Evolutionary conservation across 2,329 filamentous ascomycete species (phyloP).

Genomic region (Aspergillus eucalypticola): DNA sequence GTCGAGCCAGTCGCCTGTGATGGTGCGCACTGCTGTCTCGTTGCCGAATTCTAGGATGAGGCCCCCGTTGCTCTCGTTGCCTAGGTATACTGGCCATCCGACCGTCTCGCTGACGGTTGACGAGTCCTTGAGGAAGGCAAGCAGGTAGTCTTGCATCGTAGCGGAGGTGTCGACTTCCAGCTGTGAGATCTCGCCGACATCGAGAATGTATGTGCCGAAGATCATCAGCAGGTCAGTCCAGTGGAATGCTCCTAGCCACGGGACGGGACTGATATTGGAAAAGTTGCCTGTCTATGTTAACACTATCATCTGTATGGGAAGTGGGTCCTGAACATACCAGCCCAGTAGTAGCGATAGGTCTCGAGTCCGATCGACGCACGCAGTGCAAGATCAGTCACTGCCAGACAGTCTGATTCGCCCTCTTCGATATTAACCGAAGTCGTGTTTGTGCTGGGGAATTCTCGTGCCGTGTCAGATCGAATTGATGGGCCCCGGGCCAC

Average conservation of each 20-base stretch:
- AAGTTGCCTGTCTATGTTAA: slow-evolving; percentile 22
- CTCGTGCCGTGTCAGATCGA: slow-evolving; percentile 16
- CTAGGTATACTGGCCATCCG: slow-evolving; percentile 15
- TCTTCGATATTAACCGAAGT: slow-evolving; percentile 7
- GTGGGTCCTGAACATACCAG: slow-evolving; percentile 28
- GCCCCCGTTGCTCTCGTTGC: slow-evolving; percentile 23
- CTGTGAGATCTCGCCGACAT: slow-evolving; percentile 9
- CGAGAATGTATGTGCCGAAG: slow-evolving; percentile 21
- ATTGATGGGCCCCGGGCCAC: slow-evolving; percentile 21
- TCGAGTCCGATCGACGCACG: slow-evolving; percentile 13
- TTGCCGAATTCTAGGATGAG: slow-evolving; percentile 6
- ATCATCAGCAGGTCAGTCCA: slow-evolving; percentile 28
- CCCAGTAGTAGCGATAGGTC: slow-evolving; percentile 45
- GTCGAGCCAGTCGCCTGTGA: slow-evolving; percentile 4
- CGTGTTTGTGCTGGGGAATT: slow-evolving; percentile 20
- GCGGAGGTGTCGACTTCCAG: slow-evolving; percentile 22
- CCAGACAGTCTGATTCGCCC: slow-evolving; percentile 12
- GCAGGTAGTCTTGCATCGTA: slow-evolving; percentile 27
- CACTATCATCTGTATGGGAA: too few species aligned
- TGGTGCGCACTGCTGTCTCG: not conserved
- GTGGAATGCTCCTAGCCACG: slow-evolving; percentile 49
- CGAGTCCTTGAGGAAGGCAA: slow-evolving; percentile 26
- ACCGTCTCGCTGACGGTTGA: slow-evolving; percentile 1
- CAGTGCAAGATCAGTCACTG: slow-evolving; percentile 10
- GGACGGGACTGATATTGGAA: slow-evolving; percentile 40